phyloP scores from a whole-genome alignment of 2,329 filamentous ascomycete species.

The Pseudogymnoascus sp. region DNA sequence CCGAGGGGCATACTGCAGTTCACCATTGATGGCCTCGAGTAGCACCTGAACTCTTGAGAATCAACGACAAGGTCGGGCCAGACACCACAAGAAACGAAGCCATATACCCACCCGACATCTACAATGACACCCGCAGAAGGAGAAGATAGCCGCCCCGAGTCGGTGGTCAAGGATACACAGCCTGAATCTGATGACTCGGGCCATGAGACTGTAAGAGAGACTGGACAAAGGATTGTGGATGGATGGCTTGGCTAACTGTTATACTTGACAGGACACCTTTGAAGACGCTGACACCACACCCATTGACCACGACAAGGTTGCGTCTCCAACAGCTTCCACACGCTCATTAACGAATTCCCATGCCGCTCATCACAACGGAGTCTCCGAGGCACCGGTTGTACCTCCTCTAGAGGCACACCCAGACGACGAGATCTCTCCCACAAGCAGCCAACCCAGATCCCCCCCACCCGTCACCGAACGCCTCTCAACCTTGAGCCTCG shows the following conservation, averaged over 20 bases:
- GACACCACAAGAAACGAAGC: neutral
- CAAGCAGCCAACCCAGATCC: conserved; percentile 36
- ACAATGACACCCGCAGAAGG: neutral
- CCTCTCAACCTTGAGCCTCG: conserved; percentile 49
- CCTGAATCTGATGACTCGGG: neutral
- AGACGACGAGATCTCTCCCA: conserved; percentile 20
- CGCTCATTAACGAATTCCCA: conserved; percentile 5
- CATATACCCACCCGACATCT: neutral
- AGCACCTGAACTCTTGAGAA: conserved; percentile 14
- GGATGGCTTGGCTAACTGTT: neutral
- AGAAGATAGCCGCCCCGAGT: neutral
- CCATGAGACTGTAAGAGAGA: neutral
- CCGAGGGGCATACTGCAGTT: neutral
- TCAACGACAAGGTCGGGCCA: conserved; percentile 7
- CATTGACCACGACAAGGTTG: conserved; percentile 13
- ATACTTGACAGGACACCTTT: conserved; percentile 57
- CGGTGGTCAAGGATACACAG: neutral
- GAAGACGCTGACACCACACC: conserved; percentile 64
- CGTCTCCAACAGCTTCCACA: neutral
- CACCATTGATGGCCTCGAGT: conserved; percentile 14
- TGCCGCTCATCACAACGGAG: neutral
- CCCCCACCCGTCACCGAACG: conserved; percentile 40
- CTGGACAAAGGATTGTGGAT: neutral
- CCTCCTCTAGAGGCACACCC: conserved; percentile 28
- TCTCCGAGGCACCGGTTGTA: conserved; percentile 29